Conservation (phyloP, 208 protist genomes). For the Leishmania martiniquensis region DNA sequence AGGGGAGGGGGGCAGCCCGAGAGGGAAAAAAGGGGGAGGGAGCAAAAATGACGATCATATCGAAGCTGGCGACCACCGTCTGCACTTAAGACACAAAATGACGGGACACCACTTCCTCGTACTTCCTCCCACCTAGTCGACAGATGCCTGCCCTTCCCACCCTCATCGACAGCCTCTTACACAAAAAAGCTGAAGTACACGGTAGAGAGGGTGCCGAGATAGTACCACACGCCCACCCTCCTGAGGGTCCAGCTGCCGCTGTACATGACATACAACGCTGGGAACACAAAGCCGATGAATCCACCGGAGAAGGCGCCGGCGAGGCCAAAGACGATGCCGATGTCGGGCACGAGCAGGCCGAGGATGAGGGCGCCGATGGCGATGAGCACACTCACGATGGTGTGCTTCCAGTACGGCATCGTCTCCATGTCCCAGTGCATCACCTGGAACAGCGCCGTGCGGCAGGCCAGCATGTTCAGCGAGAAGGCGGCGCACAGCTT, state of each 20-base stretch:
- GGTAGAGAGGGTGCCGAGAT: constrained; percentile 37
- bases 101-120: no score
- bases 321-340: constrained; percentile 79
- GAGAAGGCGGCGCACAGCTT: constrained; percentile 78
- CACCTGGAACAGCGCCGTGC: constrained; percentile 65
- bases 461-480: constrained; percentile 59
- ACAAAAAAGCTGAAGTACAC: constrained; percentile 17
- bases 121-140: no score
- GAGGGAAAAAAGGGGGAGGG: no score
- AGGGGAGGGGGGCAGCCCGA: no score
- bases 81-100: no score
- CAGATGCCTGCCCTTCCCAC: not conserved
- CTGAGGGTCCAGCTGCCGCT: constrained; percentile 39
- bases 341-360: constrained; percentile 72
- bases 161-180: not conserved
- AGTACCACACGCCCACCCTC: no score
- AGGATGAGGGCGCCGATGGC: constrained; percentile 41
- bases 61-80: no score
- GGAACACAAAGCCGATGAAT: constrained; percentile 81
- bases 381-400: constrained; percentile 37
- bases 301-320: constrained; percentile 79
- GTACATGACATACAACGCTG: constrained; percentile 71
- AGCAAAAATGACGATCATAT: no score
- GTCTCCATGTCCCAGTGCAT: constrained; percentile 47
- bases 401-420: constrained; percentile 62